Conservation (phyloP, 306 rosid species). For the Alnus rubra region DNA sequence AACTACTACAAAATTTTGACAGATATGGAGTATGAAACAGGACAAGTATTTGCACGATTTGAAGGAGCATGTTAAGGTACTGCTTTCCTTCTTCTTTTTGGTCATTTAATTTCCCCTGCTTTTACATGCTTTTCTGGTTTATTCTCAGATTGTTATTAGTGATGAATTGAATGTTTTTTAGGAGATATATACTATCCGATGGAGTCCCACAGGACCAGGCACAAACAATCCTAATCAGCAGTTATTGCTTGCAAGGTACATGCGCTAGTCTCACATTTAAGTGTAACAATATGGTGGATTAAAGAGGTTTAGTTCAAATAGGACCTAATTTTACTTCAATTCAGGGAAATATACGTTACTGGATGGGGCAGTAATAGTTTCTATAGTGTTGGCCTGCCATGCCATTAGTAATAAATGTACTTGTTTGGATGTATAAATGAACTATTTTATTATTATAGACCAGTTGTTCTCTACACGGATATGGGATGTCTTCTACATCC, state of each 20-base stretch:
- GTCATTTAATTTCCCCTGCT: not conserved
- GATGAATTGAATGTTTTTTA: conserved; percentile 30
- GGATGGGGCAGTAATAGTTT: not conserved
- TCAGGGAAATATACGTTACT: not conserved
- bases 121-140: not conserved
- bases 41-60: conserved; percentile 82
- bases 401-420: not conserved
- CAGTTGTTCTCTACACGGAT: not conserved
- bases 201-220: conserved; percentile 94
- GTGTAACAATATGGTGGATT: not conserved
- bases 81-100: not conserved
- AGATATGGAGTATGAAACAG: conserved; percentile 96
- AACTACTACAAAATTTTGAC: conserved; percentile 2
- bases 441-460: too few species aligned
- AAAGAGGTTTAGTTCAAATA: not conserved
- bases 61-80: conserved; percentile 87
- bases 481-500: not conserved
- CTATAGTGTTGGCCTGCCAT: not conserved
- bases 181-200: conserved; percentile 95
- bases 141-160: conserved; percentile 11
- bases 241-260: conserved; percentile 87
- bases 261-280: not conserved
- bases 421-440: too few species aligned
- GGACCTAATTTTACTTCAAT: not conserved
- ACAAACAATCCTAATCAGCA: conserved; percentile 78